phyloP scores from a whole-genome alignment of 1,139 yeast species.

The Lodderomyces orthopsilosis region DNA sequence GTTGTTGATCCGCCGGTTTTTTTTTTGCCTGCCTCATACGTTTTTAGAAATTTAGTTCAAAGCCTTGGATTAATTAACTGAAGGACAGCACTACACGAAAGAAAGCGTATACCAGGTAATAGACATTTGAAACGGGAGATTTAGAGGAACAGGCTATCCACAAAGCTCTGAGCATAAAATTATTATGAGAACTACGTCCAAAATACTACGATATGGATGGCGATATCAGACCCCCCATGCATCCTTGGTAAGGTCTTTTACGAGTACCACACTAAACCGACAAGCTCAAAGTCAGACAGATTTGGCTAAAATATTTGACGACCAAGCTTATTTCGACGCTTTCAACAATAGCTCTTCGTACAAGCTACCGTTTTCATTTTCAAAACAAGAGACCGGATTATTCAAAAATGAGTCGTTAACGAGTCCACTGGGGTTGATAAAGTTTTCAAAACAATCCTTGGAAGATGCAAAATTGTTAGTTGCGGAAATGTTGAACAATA shows the following conservation, averaged over 20 bases:
- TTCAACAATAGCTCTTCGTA: conserved; percentile 24
- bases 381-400: conserved; percentile 50
- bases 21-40: neutral
- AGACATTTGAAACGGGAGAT: neutral
- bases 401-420: conserved; percentile 69
- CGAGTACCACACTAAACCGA: neutral
- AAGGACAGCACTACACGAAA: neutral
- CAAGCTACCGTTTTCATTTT: conserved; percentile 14
- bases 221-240: neutral
- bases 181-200: conserved; percentile 1
- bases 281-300: conserved; percentile 5
- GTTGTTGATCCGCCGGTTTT: neutral
- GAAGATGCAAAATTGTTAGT: conserved; percentile 63
- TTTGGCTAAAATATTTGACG: conserved; percentile 44
- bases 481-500: conserved; percentile 42
- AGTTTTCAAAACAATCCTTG: conserved; percentile 66
- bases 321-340: conserved; percentile 37
- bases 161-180: neutral
- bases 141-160: neutral
- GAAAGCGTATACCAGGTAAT: neutral
- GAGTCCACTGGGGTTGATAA: conserved; percentile 66
- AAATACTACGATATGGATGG: conserved; percentile 4
- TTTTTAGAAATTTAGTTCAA: neutral
- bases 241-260: neutral
- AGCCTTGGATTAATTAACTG: neutral